phyloP scores from a whole-genome alignment of 257 asterid genomes.

The Plantago ovata region DNA sequence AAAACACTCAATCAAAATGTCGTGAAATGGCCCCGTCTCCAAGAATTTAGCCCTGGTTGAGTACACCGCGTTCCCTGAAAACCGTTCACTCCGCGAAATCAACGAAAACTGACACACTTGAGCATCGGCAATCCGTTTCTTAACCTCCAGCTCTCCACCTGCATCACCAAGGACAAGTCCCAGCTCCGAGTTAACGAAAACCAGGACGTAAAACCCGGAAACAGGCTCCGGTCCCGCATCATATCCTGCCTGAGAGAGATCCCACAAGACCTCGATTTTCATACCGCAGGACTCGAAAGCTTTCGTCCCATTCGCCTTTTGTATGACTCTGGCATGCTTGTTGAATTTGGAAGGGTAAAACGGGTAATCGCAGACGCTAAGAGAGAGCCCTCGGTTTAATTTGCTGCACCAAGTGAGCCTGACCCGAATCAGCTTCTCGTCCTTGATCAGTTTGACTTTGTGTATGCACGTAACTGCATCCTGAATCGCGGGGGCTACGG shows the following conservation, averaged over 20 bases:
- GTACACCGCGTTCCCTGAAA: constrained; percentile 41
- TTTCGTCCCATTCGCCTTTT: constrained; percentile 37
- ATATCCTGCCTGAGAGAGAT: constrained; percentile 47
- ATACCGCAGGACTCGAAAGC: constrained; percentile 29
- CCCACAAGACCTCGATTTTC: constrained; percentile 59
- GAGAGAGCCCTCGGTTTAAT: constrained; percentile 34
- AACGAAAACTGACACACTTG: constrained; percentile 27
- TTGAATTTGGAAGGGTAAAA: constrained; percentile 28
- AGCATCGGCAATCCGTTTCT: constrained; percentile 19
- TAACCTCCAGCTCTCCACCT: constrained; percentile 29
- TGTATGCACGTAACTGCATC: constrained; percentile 48
- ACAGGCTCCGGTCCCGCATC: constrained; percentile 65
- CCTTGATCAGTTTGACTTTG: constrained; percentile 35
- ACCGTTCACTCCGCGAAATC: constrained; percentile 45
- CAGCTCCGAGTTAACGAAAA: constrained; percentile 43
- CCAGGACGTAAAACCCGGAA: constrained; percentile 39
- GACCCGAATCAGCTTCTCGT: constrained; percentile 34
- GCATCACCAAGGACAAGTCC: constrained; percentile 49
- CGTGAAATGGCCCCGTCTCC: constrained; percentile 52
- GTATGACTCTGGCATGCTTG: constrained; percentile 23
- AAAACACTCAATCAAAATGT: constrained; percentile 40
- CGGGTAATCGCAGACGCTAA: constrained; percentile 40
- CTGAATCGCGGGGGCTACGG: constrained; percentile 33
- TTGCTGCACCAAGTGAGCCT: constrained; percentile 50
- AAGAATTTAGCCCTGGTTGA: constrained; percentile 56